These are phyloP conservation scores for Sorghum bicolor DNA, from an alignment of 176 grass and related monocot species.

Conservation along the genomic window Sorghum_bicolor_NCBIv3 NC_012875.2:45148501-45149000, in stretches of 20 bases:
- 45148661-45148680: neutral
- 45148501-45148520: neutral
- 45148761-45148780: neutral
- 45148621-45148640: neutral
- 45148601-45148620: neutral
- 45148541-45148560: neutral
- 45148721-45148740: neutral
- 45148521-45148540: neutral
- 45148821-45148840: neutral
- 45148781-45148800: neutral
- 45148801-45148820: neutral
- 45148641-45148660: neutral
- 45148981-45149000: neutral
- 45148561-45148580: neutral
- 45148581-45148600: neutral
- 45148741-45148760: neutral
- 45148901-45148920: neutral
- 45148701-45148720: neutral
- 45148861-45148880: neutral
- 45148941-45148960: neutral
- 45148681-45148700: neutral
- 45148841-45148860: neutral
- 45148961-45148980: neutral
- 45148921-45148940: neutral
- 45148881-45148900: neutral